Base-by-base conservation (phyloP, 2,329 filamentous ascomycete species). In the Fusarium algeriense region DNA sequence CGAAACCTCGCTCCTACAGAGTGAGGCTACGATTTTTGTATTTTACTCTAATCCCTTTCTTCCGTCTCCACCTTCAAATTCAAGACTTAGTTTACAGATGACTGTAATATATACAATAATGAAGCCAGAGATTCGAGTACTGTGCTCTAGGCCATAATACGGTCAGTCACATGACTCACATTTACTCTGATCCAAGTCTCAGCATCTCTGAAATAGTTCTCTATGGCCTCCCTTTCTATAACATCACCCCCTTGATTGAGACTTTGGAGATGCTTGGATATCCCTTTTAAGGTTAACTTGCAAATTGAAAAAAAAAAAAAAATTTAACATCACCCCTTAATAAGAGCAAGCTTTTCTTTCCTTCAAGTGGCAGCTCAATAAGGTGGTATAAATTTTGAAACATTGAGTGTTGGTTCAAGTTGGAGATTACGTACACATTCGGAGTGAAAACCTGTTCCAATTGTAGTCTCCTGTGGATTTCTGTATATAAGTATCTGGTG, bases 21-120 rank as follows among this genome's bases (percentile, higher is more conserved):
- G 20, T n/a, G 68, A 55, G 49, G 34, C 28, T 48, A 7, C 23
- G 20, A n/a, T 50, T 69, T 68, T 65, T 54, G 19, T 14, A 14
- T 30, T 52, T 37, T 35, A 8, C 26, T n/a, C 9, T 6, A 14
- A 6, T 32, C 19, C 11, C 41, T 30, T 23, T 35, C 28, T 48
- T 56, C 8, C 48, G 13, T 11, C 23, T 23, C 19, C 19, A 20
- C 30, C 15, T 32, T 14, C 32, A 12, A 7, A 32, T 20, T 20
- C 13, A n/a, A 30, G 30, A 30, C 10, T 30, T 11, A 6, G 6
- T 9, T 7, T 19, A 40, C 38, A n/a, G 38, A 40, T 19, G 17
- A 40, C 19, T 37, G 15, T 17, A 37, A 14, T 37, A 37, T 15
- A 14, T 37, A 14, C 12, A 15, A 14, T 14, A 17, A 37, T 14